Evolutionary conservation across 352 stramenopile species (phyloP).

Genomic region (Thalassiosira hispida): DNA sequence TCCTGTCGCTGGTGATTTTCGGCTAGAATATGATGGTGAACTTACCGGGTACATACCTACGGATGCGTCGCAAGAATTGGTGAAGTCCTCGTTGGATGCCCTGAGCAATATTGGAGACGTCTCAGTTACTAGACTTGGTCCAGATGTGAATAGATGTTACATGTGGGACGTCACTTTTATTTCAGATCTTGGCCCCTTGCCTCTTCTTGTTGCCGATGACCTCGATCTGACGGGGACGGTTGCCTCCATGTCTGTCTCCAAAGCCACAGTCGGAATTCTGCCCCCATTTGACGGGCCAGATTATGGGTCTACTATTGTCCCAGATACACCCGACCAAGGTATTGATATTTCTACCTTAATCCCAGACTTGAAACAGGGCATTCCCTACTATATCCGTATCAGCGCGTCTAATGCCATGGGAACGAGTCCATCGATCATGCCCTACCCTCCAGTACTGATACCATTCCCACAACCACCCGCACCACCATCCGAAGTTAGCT

Average conservation of each 20-base stretch:
- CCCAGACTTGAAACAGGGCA: constrained; percentile 90
- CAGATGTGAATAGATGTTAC: constrained; percentile 92
- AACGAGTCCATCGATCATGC: constrained; percentile 79
- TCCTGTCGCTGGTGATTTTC: constrained; percentile 85
- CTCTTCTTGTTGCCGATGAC: constrained; percentile 86
- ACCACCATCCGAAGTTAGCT: constrained; percentile 81
- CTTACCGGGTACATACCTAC: constrained; percentile 88
- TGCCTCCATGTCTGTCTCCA: constrained; percentile 86
- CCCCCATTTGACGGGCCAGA: constrained; percentile 91
- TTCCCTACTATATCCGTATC: constrained; percentile 94
- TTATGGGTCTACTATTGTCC: constrained; percentile 89
- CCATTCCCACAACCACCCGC: constrained; percentile 87
- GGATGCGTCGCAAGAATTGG: constrained; percentile 85
- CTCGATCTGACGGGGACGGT: constrained; percentile 90
- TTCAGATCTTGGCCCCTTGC: constrained; percentile 89
- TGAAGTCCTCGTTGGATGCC: constrained; percentile 91
- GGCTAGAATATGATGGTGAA: constrained; percentile 88
- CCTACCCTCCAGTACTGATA: constrained; percentile 88
- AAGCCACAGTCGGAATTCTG: constrained; percentile 85
- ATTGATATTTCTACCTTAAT: constrained; percentile 63
- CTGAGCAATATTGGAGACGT: constrained; percentile 91
- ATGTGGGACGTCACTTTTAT: constrained; percentile 93
- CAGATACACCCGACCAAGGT: constrained; percentile 89
- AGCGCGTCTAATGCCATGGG: constrained; percentile 91
- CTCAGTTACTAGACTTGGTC: constrained; percentile 86